Percentiles rank a stretch among this genome's conserved stretches.
These are phyloP conservation scores for Barnettozyma hawaiiensis DNA, from an alignment of 1,139 yeast genomes.

Conservation along the genomic window DNA sequence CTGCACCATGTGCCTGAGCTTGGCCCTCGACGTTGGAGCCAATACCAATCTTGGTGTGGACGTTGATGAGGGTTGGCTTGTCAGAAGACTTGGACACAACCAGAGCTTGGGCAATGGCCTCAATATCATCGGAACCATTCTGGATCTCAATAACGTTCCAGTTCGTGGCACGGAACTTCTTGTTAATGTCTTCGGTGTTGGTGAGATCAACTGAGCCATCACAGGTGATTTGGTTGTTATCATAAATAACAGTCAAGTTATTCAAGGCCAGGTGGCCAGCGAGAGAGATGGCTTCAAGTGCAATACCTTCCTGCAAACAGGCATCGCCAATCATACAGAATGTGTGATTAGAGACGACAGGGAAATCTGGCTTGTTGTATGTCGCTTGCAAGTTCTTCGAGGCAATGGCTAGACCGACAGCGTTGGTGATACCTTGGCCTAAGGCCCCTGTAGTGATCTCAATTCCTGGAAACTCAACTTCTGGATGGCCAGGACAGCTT, in stretches of 20 bases:
- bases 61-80: constrained; percentile 33
- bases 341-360: constrained; percentile 28
- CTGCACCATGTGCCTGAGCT: constrained; percentile 31
- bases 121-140: constrained; percentile 20
- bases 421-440: constrained; percentile 37
- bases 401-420: constrained; percentile 37
- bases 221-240: constrained; percentile 33
- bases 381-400: constrained; percentile 31
- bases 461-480: constrained; percentile 33
- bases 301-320: constrained; percentile 38
- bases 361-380: constrained; percentile 31
- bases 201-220: constrained; percentile 33
- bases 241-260: constrained; percentile 34
- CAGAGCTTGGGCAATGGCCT: constrained; percentile 27
- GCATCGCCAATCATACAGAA: constrained; percentile 36
- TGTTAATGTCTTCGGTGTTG: constrained; percentile 30
- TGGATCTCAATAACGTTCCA: constrained; percentile 30
- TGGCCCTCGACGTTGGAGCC: constrained; percentile 28
- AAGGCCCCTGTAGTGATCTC: constrained; percentile 38
- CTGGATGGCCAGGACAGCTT: constrained; percentile 51
- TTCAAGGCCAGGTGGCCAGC: constrained; percentile 35
- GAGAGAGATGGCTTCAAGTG: constrained; percentile 33
- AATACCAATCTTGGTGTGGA: constrained; percentile 31
- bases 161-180: constrained; percentile 31
- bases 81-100: constrained; percentile 24